Evolutionary conservation across 495 filamentous ascomycete species (phyloP).

Genomic region (Penicillium ucsense): DNA sequence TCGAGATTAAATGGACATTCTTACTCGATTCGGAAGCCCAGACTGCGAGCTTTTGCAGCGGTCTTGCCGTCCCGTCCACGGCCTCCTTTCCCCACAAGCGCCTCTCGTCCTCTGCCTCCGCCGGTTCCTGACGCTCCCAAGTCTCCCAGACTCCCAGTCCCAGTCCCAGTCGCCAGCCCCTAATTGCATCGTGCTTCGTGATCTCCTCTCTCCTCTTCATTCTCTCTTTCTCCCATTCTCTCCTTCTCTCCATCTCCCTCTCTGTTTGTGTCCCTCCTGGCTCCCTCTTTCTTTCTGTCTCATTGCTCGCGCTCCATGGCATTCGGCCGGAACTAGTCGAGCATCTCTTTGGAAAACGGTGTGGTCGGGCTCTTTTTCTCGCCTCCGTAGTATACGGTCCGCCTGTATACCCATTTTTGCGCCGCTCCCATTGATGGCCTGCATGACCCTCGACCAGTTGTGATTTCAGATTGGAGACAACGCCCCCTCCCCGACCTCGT

Average conservation of each 20-base stretch:
- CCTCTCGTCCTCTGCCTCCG: too few species aligned
- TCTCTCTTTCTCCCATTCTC: constrained; percentile 2
- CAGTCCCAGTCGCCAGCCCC: constrained; percentile 1
- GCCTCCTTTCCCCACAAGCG: too few species aligned
- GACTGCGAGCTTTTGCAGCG: too few species aligned
- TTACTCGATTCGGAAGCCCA: too few species aligned
- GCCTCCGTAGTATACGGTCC: not conserved
- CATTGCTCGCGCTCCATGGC: too few species aligned
- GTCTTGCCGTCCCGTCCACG: too few species aligned
- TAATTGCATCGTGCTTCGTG: constrained; percentile 4
- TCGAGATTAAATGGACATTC: too few species aligned
- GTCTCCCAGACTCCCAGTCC: too few species aligned
- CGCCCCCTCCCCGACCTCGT: too few species aligned
- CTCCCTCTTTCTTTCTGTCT: too few species aligned
- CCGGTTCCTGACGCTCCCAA: too few species aligned
- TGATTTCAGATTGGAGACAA: constrained; percentile 1
- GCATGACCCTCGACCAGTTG: not conserved
- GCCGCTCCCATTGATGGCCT: not conserved
- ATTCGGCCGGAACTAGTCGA: not conserved
- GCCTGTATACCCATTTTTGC: constrained; percentile 1
- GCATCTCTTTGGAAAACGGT: not conserved
- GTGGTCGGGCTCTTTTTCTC: not conserved
- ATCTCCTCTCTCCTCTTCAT: constrained; percentile 5
- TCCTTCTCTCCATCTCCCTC: not conserved
- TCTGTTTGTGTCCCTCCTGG: too few species aligned